These are phyloP conservation scores for Bruguiera sexangula DNA, from an alignment of 345 rosid genomes.

Conservation along the genomic window DNA sequence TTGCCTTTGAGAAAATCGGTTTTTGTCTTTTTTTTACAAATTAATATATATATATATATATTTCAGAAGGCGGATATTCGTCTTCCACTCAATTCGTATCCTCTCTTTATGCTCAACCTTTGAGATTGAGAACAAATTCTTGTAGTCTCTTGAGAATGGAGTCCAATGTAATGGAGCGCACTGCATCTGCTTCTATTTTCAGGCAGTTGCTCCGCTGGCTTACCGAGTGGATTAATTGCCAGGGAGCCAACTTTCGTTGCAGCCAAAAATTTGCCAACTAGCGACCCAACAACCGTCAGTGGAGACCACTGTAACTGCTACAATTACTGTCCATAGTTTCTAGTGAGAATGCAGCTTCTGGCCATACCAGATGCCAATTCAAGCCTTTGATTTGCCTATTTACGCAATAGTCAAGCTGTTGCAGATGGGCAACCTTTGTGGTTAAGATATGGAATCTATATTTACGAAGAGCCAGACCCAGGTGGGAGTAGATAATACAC, in stretches of 20 bases:
- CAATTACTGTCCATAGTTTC: background rate
- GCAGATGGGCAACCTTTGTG: too few relatives aligned
- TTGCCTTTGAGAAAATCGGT: background rate
- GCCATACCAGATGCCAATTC: background rate
- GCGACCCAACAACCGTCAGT: background rate
- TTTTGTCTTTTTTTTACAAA: background rate
- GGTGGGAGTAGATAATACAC: too few relatives aligned
- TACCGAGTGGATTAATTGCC: background rate
- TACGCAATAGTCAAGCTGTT: too few relatives aligned
- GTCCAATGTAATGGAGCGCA: too few relatives aligned
- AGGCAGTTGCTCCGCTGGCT: background rate
- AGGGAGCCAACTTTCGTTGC: background rate
- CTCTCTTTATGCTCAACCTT: background rate
- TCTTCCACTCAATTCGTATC: background rate
- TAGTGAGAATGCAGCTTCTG: slow-evolving; percentile 1
- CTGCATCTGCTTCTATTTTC: too few relatives aligned
- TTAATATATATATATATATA: background rate
- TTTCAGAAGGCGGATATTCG: background rate
- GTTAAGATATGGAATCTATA: too few relatives aligned
- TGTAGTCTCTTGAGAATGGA: too few relatives aligned
- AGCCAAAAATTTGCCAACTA: background rate
- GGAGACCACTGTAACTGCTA: background rate
- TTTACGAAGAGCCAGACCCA: too few relatives aligned
- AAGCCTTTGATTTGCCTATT: too few relatives aligned
- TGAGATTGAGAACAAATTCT: too few relatives aligned